Evolutionary conservation across 1,139 yeast genomes (phyloP).

Genomic region (Candida anutae): DNA sequence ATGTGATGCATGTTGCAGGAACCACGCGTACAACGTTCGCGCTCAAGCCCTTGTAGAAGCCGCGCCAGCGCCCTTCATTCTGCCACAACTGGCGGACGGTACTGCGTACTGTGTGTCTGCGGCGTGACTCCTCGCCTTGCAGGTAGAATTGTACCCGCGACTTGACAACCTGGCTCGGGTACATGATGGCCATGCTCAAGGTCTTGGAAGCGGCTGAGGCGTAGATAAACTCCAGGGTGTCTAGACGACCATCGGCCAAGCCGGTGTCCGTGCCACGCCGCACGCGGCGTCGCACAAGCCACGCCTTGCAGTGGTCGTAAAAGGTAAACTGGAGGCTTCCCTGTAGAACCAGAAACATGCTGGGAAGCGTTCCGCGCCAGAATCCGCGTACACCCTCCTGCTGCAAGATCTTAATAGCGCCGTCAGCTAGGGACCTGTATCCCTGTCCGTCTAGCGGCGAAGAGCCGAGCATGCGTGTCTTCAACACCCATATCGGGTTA

Average conservation of each 20-base stretch:
- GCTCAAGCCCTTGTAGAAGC: constrained; percentile 70
- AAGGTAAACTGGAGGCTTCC: constrained; percentile 83
- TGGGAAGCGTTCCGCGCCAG: constrained; percentile 80
- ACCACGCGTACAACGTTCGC: constrained; percentile 56
- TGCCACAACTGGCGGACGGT: constrained; percentile 23
- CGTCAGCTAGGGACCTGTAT: constrained; percentile 51
- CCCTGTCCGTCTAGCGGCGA: constrained; percentile 39
- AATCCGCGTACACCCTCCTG: constrained; percentile 66
- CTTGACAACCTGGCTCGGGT: constrained; percentile 80
- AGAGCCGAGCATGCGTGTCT: constrained; percentile 75
- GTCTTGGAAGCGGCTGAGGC: constrained; percentile 67
- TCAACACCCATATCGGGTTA: constrained; percentile 89
- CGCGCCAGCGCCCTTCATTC: constrained; percentile 41
- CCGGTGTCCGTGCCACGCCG: neutral
- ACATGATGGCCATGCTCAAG: constrained; percentile 58
- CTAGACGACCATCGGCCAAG: constrained; percentile 17
- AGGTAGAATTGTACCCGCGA: constrained; percentile 63
- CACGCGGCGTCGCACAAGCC: constrained; percentile 7
- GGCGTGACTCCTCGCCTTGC: constrained; percentile 5
- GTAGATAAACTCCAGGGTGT: constrained; percentile 49
- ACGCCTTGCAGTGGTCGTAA: constrained; percentile 64
- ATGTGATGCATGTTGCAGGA: constrained; percentile 71
- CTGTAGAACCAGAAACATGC: constrained; percentile 77
- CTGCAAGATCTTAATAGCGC: constrained; percentile 40
- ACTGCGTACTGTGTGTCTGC: constrained; percentile 10